Evolutionary conservation across 2,329 filamentous ascomycete genomes (phyloP), one percentile per base, ranked within the genome.

Genomic region (Fusarium heterosporum): DNA sequence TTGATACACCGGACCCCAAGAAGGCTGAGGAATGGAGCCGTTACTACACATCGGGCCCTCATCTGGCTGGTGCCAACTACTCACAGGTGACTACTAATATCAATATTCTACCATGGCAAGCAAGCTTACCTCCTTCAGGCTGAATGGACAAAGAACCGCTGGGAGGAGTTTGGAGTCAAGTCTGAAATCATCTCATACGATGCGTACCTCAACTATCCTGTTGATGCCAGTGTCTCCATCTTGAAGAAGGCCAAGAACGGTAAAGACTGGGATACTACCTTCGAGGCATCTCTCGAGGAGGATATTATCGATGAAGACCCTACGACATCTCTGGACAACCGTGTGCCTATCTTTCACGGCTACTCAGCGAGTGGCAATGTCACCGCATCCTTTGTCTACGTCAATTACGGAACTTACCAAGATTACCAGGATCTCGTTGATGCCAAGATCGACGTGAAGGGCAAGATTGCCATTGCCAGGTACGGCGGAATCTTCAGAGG

Each of bases 331-430:
- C 81, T 93, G 43, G 79, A 85, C 11, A 86, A 93, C 72, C 84
- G 93, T 29, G 85, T 98, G 25, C 93, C 95, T 2, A 95, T 91
- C 0, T 98, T 98, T 81, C 95, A 98, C 75, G 96, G 95, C 52
- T 98, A 97, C 78, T 97, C 93, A 6, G 93, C 93, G 6, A 94
- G 85, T 61, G 95, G 95, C 28, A 97, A 98, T 76, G 95, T 96
- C 46, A 97, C 95, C 0, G 93, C 88, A 4, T 87, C 88, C 14
- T 96, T 92, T 68, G 92, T 97, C 30, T 98, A 90, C 74, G 93
- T 92, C 76, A 97, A 97, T 78, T 97, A 96, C 73, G 95, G 94
- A 51, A 96, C 92, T 1, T 96, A 90, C 74, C 81, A 85, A 66
- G 95, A 98, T 75, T 98, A 90, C 68, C 90, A 96, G 71, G 93